Percentiles rank a stretch among this genome's conserved stretches.
Conservation (phyloP, 2,329 filamentous ascomycete genomes). For the Neonectria punicea region DNA sequence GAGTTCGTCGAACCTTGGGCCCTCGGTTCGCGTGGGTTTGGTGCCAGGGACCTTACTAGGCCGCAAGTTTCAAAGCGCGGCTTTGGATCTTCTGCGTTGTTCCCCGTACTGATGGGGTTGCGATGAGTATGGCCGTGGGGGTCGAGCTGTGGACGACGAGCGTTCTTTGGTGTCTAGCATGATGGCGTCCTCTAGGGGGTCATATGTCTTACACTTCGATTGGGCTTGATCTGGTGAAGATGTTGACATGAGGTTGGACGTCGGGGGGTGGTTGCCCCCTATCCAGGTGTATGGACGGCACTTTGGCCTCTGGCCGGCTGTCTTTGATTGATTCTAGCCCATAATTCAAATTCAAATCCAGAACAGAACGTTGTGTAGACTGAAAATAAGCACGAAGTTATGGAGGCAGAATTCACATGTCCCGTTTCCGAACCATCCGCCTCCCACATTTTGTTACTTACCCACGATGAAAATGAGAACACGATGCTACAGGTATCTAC, state of each 20-base stretch:
- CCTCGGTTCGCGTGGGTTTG: not conserved
- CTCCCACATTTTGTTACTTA: not conserved
- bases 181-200: not conserved
- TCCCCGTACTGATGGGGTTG: not conserved
- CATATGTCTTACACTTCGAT: not conserved
- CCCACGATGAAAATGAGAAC: not conserved
- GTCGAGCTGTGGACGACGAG: not conserved
- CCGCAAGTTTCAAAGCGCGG: not conserved
- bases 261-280: not conserved
- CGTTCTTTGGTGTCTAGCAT: not conserved
- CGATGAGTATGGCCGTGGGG: too few species aligned
- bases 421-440: too few species aligned
- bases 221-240: not conserved
- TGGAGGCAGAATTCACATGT: too few species aligned
- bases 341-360: not conserved
- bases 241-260: not conserved
- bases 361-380: not conserved
- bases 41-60: not conserved
- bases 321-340: not conserved
- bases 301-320: not conserved
- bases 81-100: not conserved
- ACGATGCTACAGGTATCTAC: not conserved
- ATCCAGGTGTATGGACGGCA: not conserved
- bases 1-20: not conserved
- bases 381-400: not conserved